These are phyloP conservation scores for Geotrichum fermentans DNA, from an alignment of 1,139 yeast species.

Conservation along the genomic window DNA sequence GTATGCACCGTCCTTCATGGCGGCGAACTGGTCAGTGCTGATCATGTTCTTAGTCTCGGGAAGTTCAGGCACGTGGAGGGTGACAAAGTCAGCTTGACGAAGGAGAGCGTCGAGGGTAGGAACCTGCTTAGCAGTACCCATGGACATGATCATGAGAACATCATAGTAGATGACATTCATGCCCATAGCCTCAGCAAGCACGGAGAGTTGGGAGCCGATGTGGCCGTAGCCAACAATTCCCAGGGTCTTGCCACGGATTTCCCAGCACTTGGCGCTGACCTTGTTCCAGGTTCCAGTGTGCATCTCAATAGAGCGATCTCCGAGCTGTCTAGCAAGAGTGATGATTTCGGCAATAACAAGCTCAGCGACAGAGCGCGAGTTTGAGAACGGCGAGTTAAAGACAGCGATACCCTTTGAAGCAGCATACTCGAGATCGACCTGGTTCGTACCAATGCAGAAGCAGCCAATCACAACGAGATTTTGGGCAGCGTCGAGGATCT, in stretches of 20 bases:
- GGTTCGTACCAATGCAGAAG: constrained; percentile 98
- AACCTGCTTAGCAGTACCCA: constrained; percentile 96
- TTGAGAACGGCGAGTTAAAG: constrained; percentile 97
- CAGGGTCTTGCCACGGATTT: constrained; percentile 95
- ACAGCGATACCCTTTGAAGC: constrained; percentile 93
- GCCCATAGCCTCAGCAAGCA: constrained; percentile 96
- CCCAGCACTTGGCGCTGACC: constrained; percentile 95
- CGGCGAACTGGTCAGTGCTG: constrained; percentile 85
- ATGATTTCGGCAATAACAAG: constrained; percentile 93
- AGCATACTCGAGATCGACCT: constrained; percentile 88
- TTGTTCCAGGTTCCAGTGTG: constrained; percentile 98
- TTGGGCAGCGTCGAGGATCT: constrained; percentile 76
- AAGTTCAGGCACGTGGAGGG: constrained; percentile 93
- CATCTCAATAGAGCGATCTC: constrained; percentile 93
- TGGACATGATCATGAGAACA: constrained; percentile 85
- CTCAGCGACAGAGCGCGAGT: constrained; percentile 98
- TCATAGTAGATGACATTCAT: constrained; percentile 95
- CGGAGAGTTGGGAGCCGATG: constrained; percentile 95
- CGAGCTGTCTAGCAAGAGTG: constrained; percentile 90
- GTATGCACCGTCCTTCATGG: constrained; percentile 95
- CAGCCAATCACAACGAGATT: constrained; percentile 91
- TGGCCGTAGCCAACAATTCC: constrained; percentile 98
- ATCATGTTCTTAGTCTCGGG: constrained; percentile 88
- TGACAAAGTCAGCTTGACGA: constrained; percentile 75
- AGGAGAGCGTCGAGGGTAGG: constrained; percentile 77